These are phyloP conservation scores for Candida frijolesensis DNA, from an alignment of 1,139 yeast genomes.

Conservation along the genomic window DNA sequence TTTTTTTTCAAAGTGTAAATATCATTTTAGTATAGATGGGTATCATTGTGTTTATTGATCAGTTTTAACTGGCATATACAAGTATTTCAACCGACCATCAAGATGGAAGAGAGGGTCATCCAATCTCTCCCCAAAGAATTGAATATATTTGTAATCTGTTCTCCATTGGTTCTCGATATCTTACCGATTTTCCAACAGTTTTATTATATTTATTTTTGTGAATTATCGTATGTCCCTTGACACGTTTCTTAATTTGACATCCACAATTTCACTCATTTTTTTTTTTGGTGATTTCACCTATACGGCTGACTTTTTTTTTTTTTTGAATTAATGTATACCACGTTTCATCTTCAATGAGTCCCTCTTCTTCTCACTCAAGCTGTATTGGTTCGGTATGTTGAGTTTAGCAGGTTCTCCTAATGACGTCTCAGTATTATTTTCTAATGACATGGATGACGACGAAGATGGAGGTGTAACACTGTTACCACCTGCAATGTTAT, in stretches of 20 bases:
- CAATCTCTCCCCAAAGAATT: neutral
- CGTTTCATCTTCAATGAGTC: slow-evolving; percentile 50
- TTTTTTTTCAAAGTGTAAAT: neutral
- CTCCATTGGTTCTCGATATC: neutral
- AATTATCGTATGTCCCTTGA: neutral
- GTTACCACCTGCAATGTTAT: neutral
- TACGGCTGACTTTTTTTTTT: neutral
- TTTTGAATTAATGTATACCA: slow-evolving; percentile 41
- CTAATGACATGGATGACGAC: neutral
- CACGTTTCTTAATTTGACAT: neutral
- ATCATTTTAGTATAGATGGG: neutral
- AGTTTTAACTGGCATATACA: neutral
- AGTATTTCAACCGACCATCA: neutral
- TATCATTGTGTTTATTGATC: neutral
- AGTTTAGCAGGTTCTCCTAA: slow-evolving; percentile 8
- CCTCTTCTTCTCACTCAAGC: slow-evolving; percentile 49
- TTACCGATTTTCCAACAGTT: neutral
- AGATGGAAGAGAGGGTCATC: neutral
- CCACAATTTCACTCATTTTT: neutral
- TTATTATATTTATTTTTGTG: neutral
- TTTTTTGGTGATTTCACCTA: neutral
- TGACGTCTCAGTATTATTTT: neutral
- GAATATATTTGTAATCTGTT: neutral
- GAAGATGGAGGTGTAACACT: neutral
- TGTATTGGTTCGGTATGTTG: slow-evolving; percentile 17